Evolutionary conservation across 2,329 filamentous ascomycete species (phyloP), one percentile per base, ranked within the genome.

Genomic region (Pseudogymnoascus sp.): DNA sequence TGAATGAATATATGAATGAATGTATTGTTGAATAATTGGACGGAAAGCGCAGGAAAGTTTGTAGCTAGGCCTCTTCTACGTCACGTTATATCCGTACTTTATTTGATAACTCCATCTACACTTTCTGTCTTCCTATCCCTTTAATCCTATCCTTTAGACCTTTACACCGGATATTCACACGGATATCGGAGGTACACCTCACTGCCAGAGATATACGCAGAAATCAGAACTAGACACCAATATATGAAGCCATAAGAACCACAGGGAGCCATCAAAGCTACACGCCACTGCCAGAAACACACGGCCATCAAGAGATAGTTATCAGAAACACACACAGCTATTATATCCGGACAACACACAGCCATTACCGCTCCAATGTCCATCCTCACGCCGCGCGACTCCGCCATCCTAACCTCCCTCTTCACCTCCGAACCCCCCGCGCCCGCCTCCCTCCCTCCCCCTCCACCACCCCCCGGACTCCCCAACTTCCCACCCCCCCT

Each of bases 361-460:
- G 7, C 26, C 26, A 35, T 35, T 9, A 35, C 33, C 37, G 7
- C 7, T 7, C 1, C 9, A 50, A 50, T 50, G 42, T 50, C 42
- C 21, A 10, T 50, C 17, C 53, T 59, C 53, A 59, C n/a, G 3
- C 26, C 53, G 19, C 71, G 70, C 77, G 46, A 79, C 77, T 31
- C 75, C 81, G 65, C 53, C 15, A 59, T 59, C 53, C 53, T 59
- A 13, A 21, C 53, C 29, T 59, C 53, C 83, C 79, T 59, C 53
- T 59, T 59, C 53, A 35, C 53, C 29, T 19, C 7, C 83, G 80
- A 68, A 84, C 88, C 65, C 84, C 86, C 3, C 77, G 85, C 63
- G 72, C 87, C 68, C 77, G 75, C 37, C 88, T 67, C 60, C 73
- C 2, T 23, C 73, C 79, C 26, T 88, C 88, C 67, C 78, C 80